Percentiles rank a stretch among this genome's conserved stretches.
phyloP scores from a whole-genome alignment of 768 basidiomycete species.

The Rhodotorula graminis region DNA sequence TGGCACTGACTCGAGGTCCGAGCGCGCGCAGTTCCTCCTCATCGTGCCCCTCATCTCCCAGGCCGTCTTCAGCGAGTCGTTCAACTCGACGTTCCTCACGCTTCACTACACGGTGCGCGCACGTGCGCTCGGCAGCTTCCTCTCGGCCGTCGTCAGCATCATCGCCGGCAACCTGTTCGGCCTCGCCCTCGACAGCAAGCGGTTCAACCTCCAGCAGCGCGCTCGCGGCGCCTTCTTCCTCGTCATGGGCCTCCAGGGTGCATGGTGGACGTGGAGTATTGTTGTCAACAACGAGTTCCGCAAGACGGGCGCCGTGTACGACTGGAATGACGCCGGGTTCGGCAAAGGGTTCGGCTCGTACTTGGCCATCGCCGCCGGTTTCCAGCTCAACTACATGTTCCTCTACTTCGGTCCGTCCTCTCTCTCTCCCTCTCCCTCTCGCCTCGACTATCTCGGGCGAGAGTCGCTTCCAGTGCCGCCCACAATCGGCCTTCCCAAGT shows the following conservation, averaged over 20 bases:
- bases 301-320: conserved; percentile 1
- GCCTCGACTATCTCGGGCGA: too few relatives aligned
- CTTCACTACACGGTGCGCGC: conserved; percentile 26
- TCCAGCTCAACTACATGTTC: conserved; percentile 25
- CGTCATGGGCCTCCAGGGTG: background rate
- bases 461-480: too few relatives aligned
- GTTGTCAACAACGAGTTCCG: conserved; percentile 7
- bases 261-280: conserved; percentile 24
- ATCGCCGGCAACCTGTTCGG: conserved; percentile 21
- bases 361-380: conserved; percentile 8
- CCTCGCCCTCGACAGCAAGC: conserved; percentile 5
- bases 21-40: conserved; percentile 15
- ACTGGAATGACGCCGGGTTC: conserved; percentile 14
- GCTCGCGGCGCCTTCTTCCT: background rate
- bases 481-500: too few relatives aligned
- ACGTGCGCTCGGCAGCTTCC: conserved; percentile 28
- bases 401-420: background rate
- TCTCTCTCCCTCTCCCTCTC: too few relatives aligned
- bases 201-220: conserved; percentile 11
- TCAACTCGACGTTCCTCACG: conserved; percentile 21
- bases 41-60: conserved; percentile 26
- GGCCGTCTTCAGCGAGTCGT: conserved; percentile 24
- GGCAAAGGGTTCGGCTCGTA: conserved; percentile 15
- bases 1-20: background rate
- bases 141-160: conserved; percentile 24